A percentile compares a stretch with the other conserved stretches of the same genome.
phyloP scores from a whole-genome alignment of 1,284 basidiomycete species.

The Psilocybe mexicana region DNA sequence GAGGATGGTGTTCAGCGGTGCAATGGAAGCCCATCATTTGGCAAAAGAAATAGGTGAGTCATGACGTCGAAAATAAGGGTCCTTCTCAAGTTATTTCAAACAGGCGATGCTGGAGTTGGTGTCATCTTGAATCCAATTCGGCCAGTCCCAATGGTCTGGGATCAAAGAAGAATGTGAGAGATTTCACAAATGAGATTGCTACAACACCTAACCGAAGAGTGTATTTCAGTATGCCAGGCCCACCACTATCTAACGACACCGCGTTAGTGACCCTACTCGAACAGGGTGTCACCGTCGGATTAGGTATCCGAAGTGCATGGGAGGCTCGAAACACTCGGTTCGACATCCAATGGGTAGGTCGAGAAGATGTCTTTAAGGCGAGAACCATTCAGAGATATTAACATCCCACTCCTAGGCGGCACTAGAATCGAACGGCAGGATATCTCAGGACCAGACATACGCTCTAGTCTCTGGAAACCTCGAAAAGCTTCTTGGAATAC shows the following conservation, averaged over 20 bases:
- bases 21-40: slow-evolving; percentile 72
- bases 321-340: slow-evolving; percentile 70
- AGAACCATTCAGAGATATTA: background rate
- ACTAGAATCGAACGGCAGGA: slow-evolving; percentile 43
- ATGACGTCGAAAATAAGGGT: background rate
- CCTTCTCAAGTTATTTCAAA: background rate
- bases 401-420: slow-evolving; percentile 30
- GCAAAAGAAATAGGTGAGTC: slow-evolving; percentile 69
- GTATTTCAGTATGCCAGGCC: slow-evolving; percentile 58
- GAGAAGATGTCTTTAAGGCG: background rate
- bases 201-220: slow-evolving; percentile 29
- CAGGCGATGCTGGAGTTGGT: slow-evolving; percentile 58
- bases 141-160: slow-evolving; percentile 70
- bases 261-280: slow-evolving; percentile 59
- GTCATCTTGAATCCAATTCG: slow-evolving; percentile 63
- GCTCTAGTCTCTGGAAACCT: slow-evolving; percentile 48
- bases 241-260: slow-evolving; percentile 70
- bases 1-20: slow-evolving; percentile 71
- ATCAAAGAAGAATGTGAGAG: slow-evolving; percentile 60
- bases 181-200: slow-evolving; percentile 14
- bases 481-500: slow-evolving; percentile 66
- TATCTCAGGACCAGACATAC: slow-evolving; percentile 42
- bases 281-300: slow-evolving; percentile 70
- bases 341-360: slow-evolving; percentile 70
- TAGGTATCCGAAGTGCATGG: slow-evolving; percentile 68